These are phyloP conservation scores for Mycena polygramma DNA, from an alignment of 768 basidiomycete genomes.

Conservation along the genomic window DNA sequence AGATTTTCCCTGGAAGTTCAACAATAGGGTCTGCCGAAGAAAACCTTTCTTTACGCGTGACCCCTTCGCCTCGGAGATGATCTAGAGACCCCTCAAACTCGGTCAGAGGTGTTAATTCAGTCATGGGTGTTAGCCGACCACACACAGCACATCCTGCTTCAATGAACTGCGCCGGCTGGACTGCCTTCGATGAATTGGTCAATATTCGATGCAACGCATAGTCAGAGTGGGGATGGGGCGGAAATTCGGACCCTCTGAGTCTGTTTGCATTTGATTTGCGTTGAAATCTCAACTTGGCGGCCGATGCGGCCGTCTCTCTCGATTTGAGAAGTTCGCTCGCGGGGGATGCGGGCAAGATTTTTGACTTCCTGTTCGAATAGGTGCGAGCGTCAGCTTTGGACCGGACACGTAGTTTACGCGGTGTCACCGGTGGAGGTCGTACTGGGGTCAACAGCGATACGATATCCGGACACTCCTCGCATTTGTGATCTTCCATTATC, in stretches of 20 bases:
- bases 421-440: neutral
- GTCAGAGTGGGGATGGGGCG: neutral
- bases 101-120: neutral
- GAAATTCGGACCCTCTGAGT: neutral
- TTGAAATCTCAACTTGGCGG: neutral
- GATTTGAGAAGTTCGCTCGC: neutral
- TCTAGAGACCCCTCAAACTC: neutral
- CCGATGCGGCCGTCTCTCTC: neutral
- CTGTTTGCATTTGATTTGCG: neutral
- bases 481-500: neutral
- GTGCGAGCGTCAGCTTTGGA: neutral
- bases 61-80: neutral
- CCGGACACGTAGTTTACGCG: neutral
- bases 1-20: conserved; percentile 34
- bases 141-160: neutral
- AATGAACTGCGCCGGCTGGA: neutral
- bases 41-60: conserved; percentile 28
- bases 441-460: neutral
- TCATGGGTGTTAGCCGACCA: neutral
- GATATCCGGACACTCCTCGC: neutral
- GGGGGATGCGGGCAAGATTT: neutral
- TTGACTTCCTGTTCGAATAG: neutral
- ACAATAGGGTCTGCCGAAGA: conserved; percentile 9
- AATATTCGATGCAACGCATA: neutral
- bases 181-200: neutral